These are phyloP conservation scores for Persicaria tinctoria DNA, from an alignment of 148 eudicot genomes.

Conservation along the genomic window DNA sequence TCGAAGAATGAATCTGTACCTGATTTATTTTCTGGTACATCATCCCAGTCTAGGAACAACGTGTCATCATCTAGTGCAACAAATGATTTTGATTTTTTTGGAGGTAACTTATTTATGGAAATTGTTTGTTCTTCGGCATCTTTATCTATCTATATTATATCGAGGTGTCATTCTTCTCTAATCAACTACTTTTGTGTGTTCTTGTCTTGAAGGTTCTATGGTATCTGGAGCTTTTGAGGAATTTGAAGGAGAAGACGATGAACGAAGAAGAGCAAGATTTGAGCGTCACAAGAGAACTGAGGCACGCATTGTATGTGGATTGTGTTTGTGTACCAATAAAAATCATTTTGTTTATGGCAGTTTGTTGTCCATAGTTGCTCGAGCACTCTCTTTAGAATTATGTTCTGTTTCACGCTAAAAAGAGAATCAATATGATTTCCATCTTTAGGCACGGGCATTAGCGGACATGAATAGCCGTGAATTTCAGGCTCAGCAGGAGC, in stretches of 20 bases:
- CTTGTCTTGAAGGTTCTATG: conserved; percentile 30
- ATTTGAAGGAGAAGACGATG: conserved; percentile 73
- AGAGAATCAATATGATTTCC: background rate
- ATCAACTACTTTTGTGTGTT: background rate
- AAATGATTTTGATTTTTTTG: conserved; percentile 62
- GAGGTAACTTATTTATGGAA: conserved; percentile 36
- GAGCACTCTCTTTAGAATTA: background rate
- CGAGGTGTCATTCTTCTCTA: background rate
- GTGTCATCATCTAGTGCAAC: conserved; percentile 21
- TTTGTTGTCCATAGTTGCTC: background rate
- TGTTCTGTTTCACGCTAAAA: background rate
- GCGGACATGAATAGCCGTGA: conserved; percentile 75
- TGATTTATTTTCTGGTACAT: conserved; percentile 21
- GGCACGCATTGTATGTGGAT: conserved; percentile 52
- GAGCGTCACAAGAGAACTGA: conserved; percentile 39
- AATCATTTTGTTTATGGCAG: background rate
- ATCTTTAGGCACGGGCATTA: conserved; percentile 56
- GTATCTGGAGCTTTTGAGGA: conserved; percentile 57
- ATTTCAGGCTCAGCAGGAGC: conserved; percentile 62
- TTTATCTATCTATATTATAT: background rate
- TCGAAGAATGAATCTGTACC: conserved; percentile 20
- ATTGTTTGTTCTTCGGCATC: conserved; percentile 1
- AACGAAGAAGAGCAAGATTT: conserved; percentile 56
- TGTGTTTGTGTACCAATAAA: background rate
- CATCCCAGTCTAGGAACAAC: conserved; percentile 27